Percentiles rank a stretch among this genome's conserved stretches.
phyloP scores from a whole-genome alignment of 1,284 basidiomycete genomes.

The Fomes fomentarius region DNA sequence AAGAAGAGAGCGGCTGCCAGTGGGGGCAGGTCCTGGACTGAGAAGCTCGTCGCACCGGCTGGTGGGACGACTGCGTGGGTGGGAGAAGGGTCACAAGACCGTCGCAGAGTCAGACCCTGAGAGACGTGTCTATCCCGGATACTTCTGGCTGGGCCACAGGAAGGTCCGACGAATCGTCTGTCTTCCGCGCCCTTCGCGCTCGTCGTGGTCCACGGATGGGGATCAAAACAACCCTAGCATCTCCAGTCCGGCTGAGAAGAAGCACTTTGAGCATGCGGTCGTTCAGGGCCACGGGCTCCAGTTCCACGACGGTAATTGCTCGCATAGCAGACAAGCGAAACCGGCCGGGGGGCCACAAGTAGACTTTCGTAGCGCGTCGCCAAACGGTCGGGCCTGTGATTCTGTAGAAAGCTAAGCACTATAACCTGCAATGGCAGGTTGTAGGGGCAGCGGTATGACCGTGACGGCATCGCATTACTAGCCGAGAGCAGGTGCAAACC shows the following conservation, averaged over 20 bases:
- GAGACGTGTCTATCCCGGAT: slow-evolving; percentile 7
- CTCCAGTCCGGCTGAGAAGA: background rate
- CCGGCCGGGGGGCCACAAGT: slow-evolving; percentile 5
- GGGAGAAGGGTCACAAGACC: slow-evolving; percentile 11
- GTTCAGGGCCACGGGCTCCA: background rate
- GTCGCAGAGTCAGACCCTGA: slow-evolving; percentile 8
- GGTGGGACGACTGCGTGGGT: slow-evolving; percentile 8
- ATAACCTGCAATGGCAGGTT: background rate
- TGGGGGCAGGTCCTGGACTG: background rate
- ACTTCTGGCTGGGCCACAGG: too few relatives aligned
- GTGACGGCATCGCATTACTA: background rate
- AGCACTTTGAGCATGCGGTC: background rate
- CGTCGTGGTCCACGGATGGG: slow-evolving; percentile 12
- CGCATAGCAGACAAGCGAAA: background rate
- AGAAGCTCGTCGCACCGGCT: background rate
- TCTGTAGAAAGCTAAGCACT: slow-evolving; percentile 1
- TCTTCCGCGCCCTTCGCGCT: too few relatives aligned
- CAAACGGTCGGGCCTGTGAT: background rate
- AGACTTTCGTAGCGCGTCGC: background rate
- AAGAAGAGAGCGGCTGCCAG: background rate
- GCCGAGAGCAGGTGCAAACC: background rate
- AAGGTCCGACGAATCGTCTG: too few relatives aligned
- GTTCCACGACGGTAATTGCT: background rate
- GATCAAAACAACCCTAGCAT: slow-evolving; percentile 2
- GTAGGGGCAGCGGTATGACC: background rate